phyloP scores from a whole-genome alignment of 306 rosid species.

The Glycine latifolia region DNA sequence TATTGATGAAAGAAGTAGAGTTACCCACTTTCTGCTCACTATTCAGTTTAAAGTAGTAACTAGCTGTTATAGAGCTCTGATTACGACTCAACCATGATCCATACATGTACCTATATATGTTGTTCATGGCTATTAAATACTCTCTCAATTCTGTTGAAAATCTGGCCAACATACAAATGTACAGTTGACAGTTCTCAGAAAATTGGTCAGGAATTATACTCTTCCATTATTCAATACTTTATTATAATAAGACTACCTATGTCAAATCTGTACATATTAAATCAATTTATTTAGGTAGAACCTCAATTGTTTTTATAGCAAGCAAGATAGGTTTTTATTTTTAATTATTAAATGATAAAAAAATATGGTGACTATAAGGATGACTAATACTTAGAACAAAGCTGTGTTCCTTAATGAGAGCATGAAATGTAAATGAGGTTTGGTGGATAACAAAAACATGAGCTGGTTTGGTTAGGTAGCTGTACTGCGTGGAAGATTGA shows the following conservation, averaged over 20 bases:
- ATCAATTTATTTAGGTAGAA: not conserved
- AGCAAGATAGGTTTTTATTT: not conserved
- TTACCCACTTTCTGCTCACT: constrained; percentile 11
- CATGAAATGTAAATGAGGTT: constrained; percentile 33
- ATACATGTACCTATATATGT: not conserved
- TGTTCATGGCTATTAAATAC: constrained; percentile 24
- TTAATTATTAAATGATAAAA: not conserved
- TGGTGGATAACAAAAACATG: constrained; percentile 39
- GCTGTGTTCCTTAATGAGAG: constrained; percentile 7
- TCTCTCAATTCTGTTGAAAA: constrained; percentile 18
- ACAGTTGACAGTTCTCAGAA: not conserved
- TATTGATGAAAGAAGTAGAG: constrained; percentile 27
- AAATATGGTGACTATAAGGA: not conserved
- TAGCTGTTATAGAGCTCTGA: constrained; percentile 18
- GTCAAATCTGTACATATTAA: not conserved
- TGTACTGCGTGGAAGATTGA: constrained; percentile 3
- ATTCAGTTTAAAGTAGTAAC: constrained; percentile 15
- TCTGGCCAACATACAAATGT: constrained; percentile 8
- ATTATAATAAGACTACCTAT: not conserved
- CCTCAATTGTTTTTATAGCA: not conserved
- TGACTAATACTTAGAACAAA: not conserved
- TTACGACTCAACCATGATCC: constrained; percentile 26
- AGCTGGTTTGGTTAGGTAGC: constrained; percentile 42
- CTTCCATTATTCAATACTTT: constrained; percentile 17
- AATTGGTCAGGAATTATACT: constrained; percentile 29